Base-by-base conservation (phyloP, 2,329 filamentous ascomycete genomes). In the Phoma herbarum region DNA sequence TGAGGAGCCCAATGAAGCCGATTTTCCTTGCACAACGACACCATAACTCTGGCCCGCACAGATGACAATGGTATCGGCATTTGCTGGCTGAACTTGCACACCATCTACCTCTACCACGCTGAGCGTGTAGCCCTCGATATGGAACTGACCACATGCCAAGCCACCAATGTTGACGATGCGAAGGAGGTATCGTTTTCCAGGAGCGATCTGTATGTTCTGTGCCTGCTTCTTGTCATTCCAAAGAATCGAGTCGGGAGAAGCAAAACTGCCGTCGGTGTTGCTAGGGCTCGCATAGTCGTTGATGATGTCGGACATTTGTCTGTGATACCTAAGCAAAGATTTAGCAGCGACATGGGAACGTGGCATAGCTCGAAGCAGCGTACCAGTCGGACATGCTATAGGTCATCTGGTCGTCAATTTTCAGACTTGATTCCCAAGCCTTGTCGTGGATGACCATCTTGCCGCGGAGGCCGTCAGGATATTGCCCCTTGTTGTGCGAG, bases 301-400 rank as follows among this genome's bases (percentile, higher is more conserved):
- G 44, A 84, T 75, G 3, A 87, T 75, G 2, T 70, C 70, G 0
- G 79, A 77, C 78, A 86, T 85, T 65, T 86, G 77, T 22, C 20
- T 23, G 37, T 57, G 52, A 18, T 56, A 56, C 52, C 52, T 55
- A 8, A 4, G 5, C 6, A 4, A 16, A 8, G 3, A 11, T n/a
- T 39, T 39, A 39, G 18, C n/a, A 39, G 2, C 2, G 9, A 20
- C n/a, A 5, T 39, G 8, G 11, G 11, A 4, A 20, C n/a, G 9
- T 18, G n/a, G n/a, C n/a, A 37, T 2, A 18, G 11, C 26, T 4
- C 3, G 7, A n/a, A 39, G 10, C 4, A 10, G 49, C 90, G 0
- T 90, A 91, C 80, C 89, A 89, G 64, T 91, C 89, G 41, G 86
- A 86, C 22, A 91, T 75, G 66, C 89, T 88, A 18, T 91, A 68